A percentile compares a stretch with the other conserved stretches of the same genome.
These are phyloP conservation scores for Geotrichum restrictum DNA, from an alignment of 1,139 yeast species.

Conservation along the genomic window DNA sequence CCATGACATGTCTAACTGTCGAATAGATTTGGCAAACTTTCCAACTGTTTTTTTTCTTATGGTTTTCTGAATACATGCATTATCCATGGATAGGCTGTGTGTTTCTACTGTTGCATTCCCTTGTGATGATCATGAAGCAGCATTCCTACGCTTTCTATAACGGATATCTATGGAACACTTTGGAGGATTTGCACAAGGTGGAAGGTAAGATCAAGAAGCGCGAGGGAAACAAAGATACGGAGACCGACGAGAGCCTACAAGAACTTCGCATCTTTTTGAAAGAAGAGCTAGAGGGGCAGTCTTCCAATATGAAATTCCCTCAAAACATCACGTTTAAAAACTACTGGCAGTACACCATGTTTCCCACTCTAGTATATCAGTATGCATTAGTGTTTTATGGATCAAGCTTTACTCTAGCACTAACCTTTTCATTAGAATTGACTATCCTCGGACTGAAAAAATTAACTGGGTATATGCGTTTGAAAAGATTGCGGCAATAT, in stretches of 20 bases:
- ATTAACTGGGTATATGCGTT: constrained; percentile 68
- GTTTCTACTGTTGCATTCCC: constrained; percentile 73
- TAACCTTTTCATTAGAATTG: constrained; percentile 36
- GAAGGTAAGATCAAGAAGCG: constrained; percentile 27
- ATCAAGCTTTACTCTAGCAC: neutral
- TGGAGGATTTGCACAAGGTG: constrained; percentile 54
- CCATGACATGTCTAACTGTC: neutral
- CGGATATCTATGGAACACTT: constrained; percentile 75
- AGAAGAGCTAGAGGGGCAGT: constrained; percentile 34
- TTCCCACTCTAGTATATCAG: constrained; percentile 73
- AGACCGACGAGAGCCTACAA: constrained; percentile 19
- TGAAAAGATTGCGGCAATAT: constrained; percentile 71
- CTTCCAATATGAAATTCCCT: constrained; percentile 53
- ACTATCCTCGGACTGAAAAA: constrained; percentile 68
- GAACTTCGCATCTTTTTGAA: constrained; percentile 6
- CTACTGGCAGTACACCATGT: constrained; percentile 77
- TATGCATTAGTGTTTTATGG: neutral
- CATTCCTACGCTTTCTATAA: constrained; percentile 87
- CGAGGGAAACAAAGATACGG: constrained; percentile 17
- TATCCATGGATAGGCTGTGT: constrained; percentile 89
- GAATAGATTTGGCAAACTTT: constrained; percentile 47
- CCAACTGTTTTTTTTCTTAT: constrained; percentile 47
- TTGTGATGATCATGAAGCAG: constrained; percentile 86
- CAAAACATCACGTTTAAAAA: constrained; percentile 60
- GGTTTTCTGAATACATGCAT: constrained; percentile 49